These are phyloP conservation scores for Yamadazyma dendronema DNA, from an alignment of 1,139 yeast species.

Conservation along the genomic window DNA sequence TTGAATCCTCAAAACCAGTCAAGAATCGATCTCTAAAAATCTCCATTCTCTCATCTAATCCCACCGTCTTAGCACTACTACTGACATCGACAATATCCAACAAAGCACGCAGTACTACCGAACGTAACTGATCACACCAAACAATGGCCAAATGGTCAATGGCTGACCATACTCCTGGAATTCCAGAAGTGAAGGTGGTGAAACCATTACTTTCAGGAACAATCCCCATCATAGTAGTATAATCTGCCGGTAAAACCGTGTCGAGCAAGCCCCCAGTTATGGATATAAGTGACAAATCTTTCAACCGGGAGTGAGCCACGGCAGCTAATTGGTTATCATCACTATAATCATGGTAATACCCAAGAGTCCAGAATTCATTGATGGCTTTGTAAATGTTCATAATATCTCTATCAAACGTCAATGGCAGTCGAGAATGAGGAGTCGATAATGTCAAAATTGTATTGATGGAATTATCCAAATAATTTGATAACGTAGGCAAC, in stretches of 20 bases:
- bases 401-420: slow-evolving; percentile 92
- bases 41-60: slow-evolving; percentile 55
- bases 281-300: slow-evolving; percentile 60
- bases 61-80: slow-evolving; percentile 44
- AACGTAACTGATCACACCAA: slow-evolving; percentile 91
- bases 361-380: slow-evolving; percentile 68
- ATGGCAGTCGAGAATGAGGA: slow-evolving; percentile 92
- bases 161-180: slow-evolving; percentile 92
- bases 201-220: slow-evolving; percentile 78
- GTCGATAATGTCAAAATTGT: slow-evolving; percentile 86
- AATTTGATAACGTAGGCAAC: slow-evolving; percentile 77
- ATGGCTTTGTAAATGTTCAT: slow-evolving; percentile 69
- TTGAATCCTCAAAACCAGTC: slow-evolving; percentile 11
- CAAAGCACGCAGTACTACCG: slow-evolving; percentile 56
- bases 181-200: slow-evolving; percentile 79
- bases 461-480: slow-evolving; percentile 66
- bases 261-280: slow-evolving; percentile 92
- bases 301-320: slow-evolving; percentile 40
- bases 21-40: slow-evolving; percentile 50
- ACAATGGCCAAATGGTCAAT: slow-evolving; percentile 94
- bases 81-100: slow-evolving; percentile 56
- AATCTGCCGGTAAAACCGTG: slow-evolving; percentile 87
- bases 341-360: slow-evolving; percentile 13
- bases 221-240: slow-evolving; percentile 71
- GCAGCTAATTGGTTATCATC: slow-evolving; percentile 17